phyloP scores from a whole-genome alignment of 2,329 filamentous ascomycete species.

The Xylaria sp. region DNA sequence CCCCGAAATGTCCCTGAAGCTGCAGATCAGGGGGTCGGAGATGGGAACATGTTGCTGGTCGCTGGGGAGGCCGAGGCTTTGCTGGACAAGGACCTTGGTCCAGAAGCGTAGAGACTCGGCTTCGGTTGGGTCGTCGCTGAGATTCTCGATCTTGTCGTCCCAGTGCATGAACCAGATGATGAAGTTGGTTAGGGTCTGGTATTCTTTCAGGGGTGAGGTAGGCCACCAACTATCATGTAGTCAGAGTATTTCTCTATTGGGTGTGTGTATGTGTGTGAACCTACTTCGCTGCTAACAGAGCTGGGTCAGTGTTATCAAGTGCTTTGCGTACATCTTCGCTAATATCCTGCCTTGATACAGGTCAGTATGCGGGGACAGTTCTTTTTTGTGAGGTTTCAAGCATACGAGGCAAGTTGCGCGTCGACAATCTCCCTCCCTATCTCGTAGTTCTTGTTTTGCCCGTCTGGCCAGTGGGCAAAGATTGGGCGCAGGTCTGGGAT shows the following conservation, averaged over 20 bases:
- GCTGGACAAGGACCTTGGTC: constrained; percentile 29
- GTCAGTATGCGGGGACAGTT: constrained; percentile 1
- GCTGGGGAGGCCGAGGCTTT: constrained; percentile 11
- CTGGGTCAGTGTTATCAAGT: constrained; percentile 26
- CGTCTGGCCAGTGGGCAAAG: constrained; percentile 31
- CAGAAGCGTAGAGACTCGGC: constrained; percentile 24
- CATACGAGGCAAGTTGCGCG: constrained; percentile 25
- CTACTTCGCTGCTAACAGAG: constrained; percentile 32
- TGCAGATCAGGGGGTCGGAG: constrained; percentile 22
- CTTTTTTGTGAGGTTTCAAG: neutral
- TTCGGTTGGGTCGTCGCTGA: constrained; percentile 14
- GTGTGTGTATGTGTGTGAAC: neutral
- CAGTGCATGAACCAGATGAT: constrained; percentile 34
- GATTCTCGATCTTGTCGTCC: constrained; percentile 31
- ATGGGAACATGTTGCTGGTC: neutral
- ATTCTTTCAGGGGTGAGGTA: constrained; percentile 19
- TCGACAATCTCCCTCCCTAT: constrained; percentile 23
- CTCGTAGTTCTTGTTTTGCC: constrained; percentile 26
- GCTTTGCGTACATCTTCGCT: constrained; percentile 18
- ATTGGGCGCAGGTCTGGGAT: constrained; percentile 33
- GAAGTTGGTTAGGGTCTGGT: constrained; percentile 27
- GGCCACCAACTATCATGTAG: constrained; percentile 31
- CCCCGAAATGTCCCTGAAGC: constrained; percentile 25
- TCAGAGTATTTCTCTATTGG: neutral
- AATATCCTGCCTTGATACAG: constrained; percentile 10